Evolutionary conservation across 371 early-diverging fungal genomes (phyloP).

Genomic region (Mortierella sp.): DNA sequence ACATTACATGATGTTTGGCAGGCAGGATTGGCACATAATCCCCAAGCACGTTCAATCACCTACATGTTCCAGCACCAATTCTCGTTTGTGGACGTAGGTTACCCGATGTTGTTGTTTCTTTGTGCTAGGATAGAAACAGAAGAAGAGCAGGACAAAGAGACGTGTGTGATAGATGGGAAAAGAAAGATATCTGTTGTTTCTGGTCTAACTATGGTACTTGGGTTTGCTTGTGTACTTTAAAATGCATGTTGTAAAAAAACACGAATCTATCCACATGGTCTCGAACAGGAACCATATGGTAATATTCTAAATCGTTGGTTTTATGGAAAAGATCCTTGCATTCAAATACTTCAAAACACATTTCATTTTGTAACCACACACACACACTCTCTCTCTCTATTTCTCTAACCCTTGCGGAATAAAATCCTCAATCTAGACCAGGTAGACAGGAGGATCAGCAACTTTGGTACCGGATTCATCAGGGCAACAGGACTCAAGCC

Average conservation of each 20-base stretch:
- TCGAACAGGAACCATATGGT: no score
- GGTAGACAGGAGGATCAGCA: constrained; percentile 29
- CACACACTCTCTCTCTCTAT: not conserved
- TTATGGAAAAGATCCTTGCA: not conserved
- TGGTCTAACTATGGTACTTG: no score
- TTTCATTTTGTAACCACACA: not conserved
- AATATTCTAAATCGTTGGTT: no score
- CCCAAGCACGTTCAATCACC: constrained; percentile 47
- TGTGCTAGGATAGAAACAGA: not conserved
- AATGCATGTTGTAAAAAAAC: no score
- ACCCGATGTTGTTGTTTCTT: constrained; percentile 5
- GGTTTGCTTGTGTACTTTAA: no score
- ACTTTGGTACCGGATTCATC: constrained; percentile 38
- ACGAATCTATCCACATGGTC: no score
- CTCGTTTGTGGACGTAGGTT: constrained; percentile 26
- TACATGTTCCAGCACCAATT: constrained; percentile 34
- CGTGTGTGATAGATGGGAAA: no score
- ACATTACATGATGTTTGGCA: constrained; percentile 67
- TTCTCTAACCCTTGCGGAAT: not conserved
- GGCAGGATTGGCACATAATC: constrained; percentile 52
- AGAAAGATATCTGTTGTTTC: no score
- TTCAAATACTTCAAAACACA: not conserved
- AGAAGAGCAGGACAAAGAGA: not conserved
- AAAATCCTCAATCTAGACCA: no score
- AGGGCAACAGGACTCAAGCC: constrained; percentile 54